Base-by-base conservation (phyloP, 164 flowering plant genomes). In the Sextonia rubra region DNA sequence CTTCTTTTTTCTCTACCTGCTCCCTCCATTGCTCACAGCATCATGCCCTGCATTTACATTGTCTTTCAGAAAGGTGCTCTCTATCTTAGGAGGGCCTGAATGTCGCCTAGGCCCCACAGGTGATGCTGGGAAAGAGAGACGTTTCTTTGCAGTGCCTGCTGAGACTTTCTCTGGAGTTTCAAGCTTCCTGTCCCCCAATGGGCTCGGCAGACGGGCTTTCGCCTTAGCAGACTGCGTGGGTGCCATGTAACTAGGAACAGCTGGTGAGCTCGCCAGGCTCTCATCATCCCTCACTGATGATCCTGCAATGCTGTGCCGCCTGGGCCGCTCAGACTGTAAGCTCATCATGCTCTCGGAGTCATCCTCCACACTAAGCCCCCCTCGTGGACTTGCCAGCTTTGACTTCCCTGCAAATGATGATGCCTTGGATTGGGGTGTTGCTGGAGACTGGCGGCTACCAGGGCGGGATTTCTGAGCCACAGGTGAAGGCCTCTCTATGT, bases 221-320 rank as follows among this genome's bases (percentile, higher is more conserved):
- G 94, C 98, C 79, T 80, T 86, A 4, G 94, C 92, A 4, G 98
- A 91, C 48, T 83, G 68, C 3, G 98, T 92, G 3, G 91, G 84
- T 2, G 86, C 88, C 98, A 91, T 91, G 85, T 92, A 91, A 77
- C 90, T 86, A 23, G 93, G 98, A 20, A 89, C 58, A 6, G 84
- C 56, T 14, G 85, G 85, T n/a, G 90, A 86, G 77, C 89, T 87
- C 12, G 83, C 88, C 24, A 86, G 78, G 74, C 91, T 90, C 79
- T 87, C 97, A 64, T 87, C 91, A 6, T 81, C 83, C 61, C 82
- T 74, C 55, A 75, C 72, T 15, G 79, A 77, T 44, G 82, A 77
- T 11, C 76, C 80, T 2, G 79, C 82, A 81, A 86, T 80, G 75
- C 89, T 91, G 72, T 88, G 92, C 81, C 95, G 86, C 76, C 97